Evolutionary conservation across 2,329 filamentous ascomycete species (phyloP), one percentile per base, ranked within the genome.

Genomic region (Colletotrichum gloeosporioides): DNA sequence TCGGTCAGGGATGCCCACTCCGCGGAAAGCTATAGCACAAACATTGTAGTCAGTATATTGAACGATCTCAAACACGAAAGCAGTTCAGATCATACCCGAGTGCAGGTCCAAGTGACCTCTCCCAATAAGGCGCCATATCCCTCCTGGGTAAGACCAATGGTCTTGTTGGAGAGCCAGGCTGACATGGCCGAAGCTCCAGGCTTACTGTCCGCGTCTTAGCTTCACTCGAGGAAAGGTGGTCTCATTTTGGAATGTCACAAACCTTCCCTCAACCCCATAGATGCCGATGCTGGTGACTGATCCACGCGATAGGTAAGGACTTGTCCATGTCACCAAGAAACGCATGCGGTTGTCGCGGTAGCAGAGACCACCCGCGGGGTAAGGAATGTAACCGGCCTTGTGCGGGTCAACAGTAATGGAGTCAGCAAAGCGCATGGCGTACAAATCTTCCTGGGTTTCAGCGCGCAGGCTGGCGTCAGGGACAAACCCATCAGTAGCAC

Each of bases 341-440:
- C 85, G 80, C 85, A 88, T 87, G 1, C 87, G 79, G 1, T 82
- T 86, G 62, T 89, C 87, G 1, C 84, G 82, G 66, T 89, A 89
- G 8, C 83, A 84, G n/a, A 89, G 73, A 2, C 84, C 84, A 6
- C 87, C 87, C 0, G 86, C 86, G 0, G 87, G 87, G 71, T 89
- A 89, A 0, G 85, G 86, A 31, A 88, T 86, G 57, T 89, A 88
- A 0, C 86, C 87, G 3, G 86, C 82, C 72, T 89, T 89, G 75
- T 89, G 86, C 0, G 87, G 87, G 72, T 89, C 88, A 8, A 89
- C 84, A 0, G 88, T 89, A 36, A 88, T 85, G 0, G 85, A 87
- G 78, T 89, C 87, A 3, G 85, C 85, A 13, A 84, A 78, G 18
- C 82, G 80, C 74, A 88, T 78, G 2, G 84, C 84, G 44, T 81